Base-by-base conservation (phyloP, 768 basidiomycete species). In the Hericium alpestre region DNA sequence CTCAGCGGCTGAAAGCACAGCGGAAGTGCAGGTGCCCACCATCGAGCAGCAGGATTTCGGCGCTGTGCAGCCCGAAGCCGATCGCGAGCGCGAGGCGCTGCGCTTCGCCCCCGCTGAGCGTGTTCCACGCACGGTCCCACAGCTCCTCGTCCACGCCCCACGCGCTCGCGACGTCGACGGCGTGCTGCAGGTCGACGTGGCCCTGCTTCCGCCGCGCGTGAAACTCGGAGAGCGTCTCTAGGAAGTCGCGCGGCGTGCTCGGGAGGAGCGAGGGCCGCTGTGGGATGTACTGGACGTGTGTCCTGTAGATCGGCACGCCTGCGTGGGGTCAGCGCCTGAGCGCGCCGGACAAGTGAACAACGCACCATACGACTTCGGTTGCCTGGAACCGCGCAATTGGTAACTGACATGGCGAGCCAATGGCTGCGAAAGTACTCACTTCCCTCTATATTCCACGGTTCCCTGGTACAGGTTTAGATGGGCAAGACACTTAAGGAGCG, bases 201-300 rank as follows among this genome's bases (percentile, higher is more conserved):
- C 52, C 57, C 49, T 65, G 73, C 68, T 32, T 22, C 38, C 32
- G 53, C 12, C 71, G 82, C 58, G 74, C 74, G 53, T 62, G 62
- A 64, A 89, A 86, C 7, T 74, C 70, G 27, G 72, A 71, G 58
- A 93, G 71, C 0, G 78, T 73, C 3, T 69, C 65, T 56, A 93
- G 71, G 63, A 94, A 90, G 58, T 86, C 83, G 22, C 77, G 74
- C 0, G 93, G 93, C 2, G 87, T 86, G 4, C 86, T 87, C 1
- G 90, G 81, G 20, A 95, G 79, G n/a, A 94, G 74, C 1, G 91
- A 87, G 0, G 93, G 86, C 41, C 93, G 76, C 69, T 95, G 93
- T 1, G 93, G 92, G 23, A 94, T 84, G 67, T 95, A 95, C 58
- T 85, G 79, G 2, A 95, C 83, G 55, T 77, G 79, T 0, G 86